These are phyloP conservation scores for Phialophora expanda DNA, from an alignment of 2,329 filamentous ascomycete genomes.

Conservation along the genomic window DNA sequence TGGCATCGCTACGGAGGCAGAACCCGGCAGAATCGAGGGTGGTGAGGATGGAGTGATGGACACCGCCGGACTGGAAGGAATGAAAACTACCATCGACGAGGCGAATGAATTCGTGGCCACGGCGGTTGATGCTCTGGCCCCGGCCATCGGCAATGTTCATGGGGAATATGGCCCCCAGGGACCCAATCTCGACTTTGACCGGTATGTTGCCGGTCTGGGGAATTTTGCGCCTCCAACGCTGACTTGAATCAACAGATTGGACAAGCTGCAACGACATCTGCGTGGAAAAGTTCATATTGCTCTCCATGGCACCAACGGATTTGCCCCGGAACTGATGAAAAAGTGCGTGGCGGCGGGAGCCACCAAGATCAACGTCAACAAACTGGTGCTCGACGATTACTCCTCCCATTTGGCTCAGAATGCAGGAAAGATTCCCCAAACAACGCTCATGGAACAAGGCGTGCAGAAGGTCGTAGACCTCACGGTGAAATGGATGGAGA, in stretches of 20 bases:
- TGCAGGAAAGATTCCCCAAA: too few relatives aligned
- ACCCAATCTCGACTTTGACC: slow-evolving; percentile 44
- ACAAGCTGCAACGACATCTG: not conserved
- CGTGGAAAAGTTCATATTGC: not conserved
- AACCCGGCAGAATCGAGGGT: slow-evolving; percentile 72
- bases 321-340: slow-evolving; percentile 59
- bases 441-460: too few relatives aligned
- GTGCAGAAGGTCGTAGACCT: too few relatives aligned
- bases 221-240: too few relatives aligned
- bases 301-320: slow-evolving; percentile 39
- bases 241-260: not conserved
- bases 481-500: too few relatives aligned
- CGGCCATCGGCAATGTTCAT: slow-evolving; percentile 77
- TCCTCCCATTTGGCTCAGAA: too few relatives aligned
- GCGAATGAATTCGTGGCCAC: slow-evolving; percentile 72
- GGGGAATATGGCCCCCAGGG: slow-evolving; percentile 47
- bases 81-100: slow-evolving; percentile 67
- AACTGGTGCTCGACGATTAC: not conserved
- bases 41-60: slow-evolving; percentile 76
- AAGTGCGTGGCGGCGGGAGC: slow-evolving; percentile 62
- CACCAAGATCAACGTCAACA: slow-evolving; percentile 64
- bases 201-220: too few relatives aligned
- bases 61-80: slow-evolving; percentile 63
- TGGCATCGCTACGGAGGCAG: slow-evolving; percentile 71
- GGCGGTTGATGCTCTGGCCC: slow-evolving; percentile 75